These are phyloP conservation scores for Heliocybe sulcata DNA, from an alignment of 1,284 basidiomycete genomes.

Conservation along the genomic window DNA sequence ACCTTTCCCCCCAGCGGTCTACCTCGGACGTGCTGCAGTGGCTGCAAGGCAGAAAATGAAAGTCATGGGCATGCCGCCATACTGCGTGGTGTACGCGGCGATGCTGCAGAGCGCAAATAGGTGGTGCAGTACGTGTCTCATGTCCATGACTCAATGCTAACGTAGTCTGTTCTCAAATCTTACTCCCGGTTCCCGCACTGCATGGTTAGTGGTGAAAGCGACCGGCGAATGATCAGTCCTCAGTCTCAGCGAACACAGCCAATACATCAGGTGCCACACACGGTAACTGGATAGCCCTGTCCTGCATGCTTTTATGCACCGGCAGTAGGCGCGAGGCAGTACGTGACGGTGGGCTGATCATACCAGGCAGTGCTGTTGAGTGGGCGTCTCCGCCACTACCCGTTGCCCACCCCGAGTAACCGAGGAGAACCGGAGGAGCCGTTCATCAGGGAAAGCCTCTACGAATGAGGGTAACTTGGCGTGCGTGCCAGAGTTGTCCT, in stretches of 20 bases:
- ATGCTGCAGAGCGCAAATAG: too few species aligned
- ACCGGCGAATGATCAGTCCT: too few species aligned
- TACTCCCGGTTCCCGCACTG: too few species aligned
- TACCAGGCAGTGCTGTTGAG: background rate
- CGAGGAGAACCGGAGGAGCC: background rate
- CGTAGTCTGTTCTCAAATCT: too few species aligned
- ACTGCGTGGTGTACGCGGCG: too few species aligned
- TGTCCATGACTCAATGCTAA: too few species aligned
- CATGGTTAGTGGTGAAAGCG: too few species aligned
- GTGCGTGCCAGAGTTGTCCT: slow-evolving; percentile 45
- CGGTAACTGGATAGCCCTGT: too few species aligned
- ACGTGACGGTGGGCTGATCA: background rate
- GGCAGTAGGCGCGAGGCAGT: background rate
- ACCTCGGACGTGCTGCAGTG: slow-evolving; percentile 51
- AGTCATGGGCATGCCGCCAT: too few species aligned
- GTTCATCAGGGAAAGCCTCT: background rate
- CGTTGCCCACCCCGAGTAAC: slow-evolving; percentile 28
- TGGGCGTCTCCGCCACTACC: slow-evolving; percentile 20
- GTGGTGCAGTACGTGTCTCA: too few species aligned
- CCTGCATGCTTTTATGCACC: background rate
- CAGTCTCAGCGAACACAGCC: too few species aligned
- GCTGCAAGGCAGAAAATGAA: slow-evolving; percentile 48
- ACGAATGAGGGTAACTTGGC: slow-evolving; percentile 21
- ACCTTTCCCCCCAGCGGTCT: slow-evolving; percentile 34
- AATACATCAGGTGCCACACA: too few species aligned